Percentiles rank a stretch among this genome's conserved stretches.
These are phyloP conservation scores for Calonectria fujianensis DNA, from an alignment of 2,329 filamentous ascomycete species.

Conservation along the genomic window DNA sequence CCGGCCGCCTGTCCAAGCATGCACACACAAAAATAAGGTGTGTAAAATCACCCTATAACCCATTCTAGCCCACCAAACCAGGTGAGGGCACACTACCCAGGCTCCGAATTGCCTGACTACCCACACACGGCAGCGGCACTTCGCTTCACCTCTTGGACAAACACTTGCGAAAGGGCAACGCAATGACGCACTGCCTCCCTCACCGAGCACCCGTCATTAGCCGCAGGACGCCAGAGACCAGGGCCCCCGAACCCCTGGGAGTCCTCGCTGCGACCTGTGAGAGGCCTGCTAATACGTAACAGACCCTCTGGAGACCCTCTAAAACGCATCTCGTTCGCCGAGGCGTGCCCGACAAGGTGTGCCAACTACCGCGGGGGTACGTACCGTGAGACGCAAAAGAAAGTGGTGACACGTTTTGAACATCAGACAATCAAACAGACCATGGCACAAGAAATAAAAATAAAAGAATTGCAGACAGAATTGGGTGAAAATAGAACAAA, in stretches of 20 bases:
- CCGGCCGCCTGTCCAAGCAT: neutral
- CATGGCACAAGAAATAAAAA: neutral
- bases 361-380: slow-evolving; percentile 4
- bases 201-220: slow-evolving; percentile 56
- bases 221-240: slow-evolving; percentile 41
- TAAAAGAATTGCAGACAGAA: neutral
- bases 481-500: neutral
- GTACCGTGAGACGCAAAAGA: neutral
- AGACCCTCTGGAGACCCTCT: slow-evolving; percentile 33
- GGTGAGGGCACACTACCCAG: slow-evolving; percentile 25
- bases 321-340: slow-evolving; percentile 34
- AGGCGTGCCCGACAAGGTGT: slow-evolving; percentile 32
- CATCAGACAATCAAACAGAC: slow-evolving; percentile 15
- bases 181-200: slow-evolving; percentile 39
- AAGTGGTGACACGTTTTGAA: slow-evolving; percentile 17
- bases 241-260: slow-evolving; percentile 14
- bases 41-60: slow-evolving; percentile 20
- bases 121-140: neutral
- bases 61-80: slow-evolving; percentile 13
- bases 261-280: slow-evolving; percentile 27
- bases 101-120: slow-evolving; percentile 6
- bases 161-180: slow-evolving; percentile 13
- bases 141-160: slow-evolving; percentile 25
- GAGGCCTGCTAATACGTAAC: slow-evolving; percentile 35
- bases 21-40: slow-evolving; percentile 16